Percentiles rank a stretch among this genome's conserved stretches.
Conservation (phyloP, 176 grass and related monocot genomes). For the Cenchrus purpureus region DNA sequence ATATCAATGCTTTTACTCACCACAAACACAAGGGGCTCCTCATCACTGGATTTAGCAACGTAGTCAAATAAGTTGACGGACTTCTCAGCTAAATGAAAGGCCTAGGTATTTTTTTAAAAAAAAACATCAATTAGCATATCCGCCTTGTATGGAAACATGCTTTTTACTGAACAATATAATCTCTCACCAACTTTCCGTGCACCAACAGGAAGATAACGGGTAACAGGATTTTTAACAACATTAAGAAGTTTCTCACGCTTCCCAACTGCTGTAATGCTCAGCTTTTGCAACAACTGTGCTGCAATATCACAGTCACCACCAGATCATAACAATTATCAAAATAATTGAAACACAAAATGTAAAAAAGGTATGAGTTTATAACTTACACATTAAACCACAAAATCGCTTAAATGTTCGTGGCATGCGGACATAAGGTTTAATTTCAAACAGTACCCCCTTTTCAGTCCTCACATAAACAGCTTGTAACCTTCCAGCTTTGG, state of each 20-base stretch:
- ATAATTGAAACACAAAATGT: not conserved
- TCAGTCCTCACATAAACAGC: conserved; percentile 96
- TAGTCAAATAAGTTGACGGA: conserved; percentile 87
- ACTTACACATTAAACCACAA: conserved; percentile 94
- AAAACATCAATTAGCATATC: conserved; percentile 23
- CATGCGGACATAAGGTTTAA: conserved; percentile 92
- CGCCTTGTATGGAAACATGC: conserved; percentile 16
- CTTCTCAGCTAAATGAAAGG: conserved; percentile 91
- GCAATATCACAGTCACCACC: conserved; percentile 20
- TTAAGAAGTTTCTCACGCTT: conserved; percentile 96
- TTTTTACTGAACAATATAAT: not conserved
- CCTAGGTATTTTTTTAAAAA: conserved; percentile 51
- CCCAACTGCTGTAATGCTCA: conserved; percentile 92
- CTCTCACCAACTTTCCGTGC: conserved; percentile 79
- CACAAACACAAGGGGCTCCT: conserved; percentile 79
- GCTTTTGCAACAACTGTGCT: conserved; percentile 95
- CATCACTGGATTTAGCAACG: conserved; percentile 75
- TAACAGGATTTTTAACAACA: conserved; percentile 96
- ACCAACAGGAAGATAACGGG: conserved; percentile 77
- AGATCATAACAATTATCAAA: conserved; percentile 25
- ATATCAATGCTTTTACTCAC: conserved; percentile 54
- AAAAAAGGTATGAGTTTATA: conserved; percentile 10
- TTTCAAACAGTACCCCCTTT: conserved; percentile 94
- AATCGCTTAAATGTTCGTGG: conserved; percentile 92
- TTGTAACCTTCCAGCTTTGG: conserved; percentile 90